Base-by-base conservation (phyloP, 2,329 filamentous ascomycete species). In the Samsoniella hepiali region DNA sequence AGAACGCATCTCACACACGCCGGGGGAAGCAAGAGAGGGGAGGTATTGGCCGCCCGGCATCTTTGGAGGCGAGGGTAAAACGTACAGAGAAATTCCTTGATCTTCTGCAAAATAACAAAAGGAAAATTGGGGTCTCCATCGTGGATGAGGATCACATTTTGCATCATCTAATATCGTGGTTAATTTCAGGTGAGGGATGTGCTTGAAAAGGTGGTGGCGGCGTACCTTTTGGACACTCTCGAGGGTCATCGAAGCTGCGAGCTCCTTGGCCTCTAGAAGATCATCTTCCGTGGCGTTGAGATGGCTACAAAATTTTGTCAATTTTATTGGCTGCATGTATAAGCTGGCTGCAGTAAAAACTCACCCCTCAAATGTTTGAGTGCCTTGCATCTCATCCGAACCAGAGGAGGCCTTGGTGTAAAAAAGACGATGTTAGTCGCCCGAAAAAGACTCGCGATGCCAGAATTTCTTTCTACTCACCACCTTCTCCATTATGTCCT, bases 61-160 rank as follows among this genome's bases (percentile, higher is more conserved):
- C 22, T 22, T 22, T 22, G 22, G 22, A 22, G 22, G 22, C 22
- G 32, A 44, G 22, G 42, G 9, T 9, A 49, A 36, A 13, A 47
- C 69, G 42, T 54, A 70, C 70, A 65, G 32, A 79, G 68, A 64
- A 80, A 80, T 9, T 70, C 69, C 47, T 72, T 71, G 54, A 79
- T 76, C 58, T 72, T 74, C 56, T 77, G 69, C 32, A 80, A 70
- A 51, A 77, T 75, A 34, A 66, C 64, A 58, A 73, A 70, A 3
- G 78, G 76, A 63, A 81, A 81, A 70, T 81, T 81, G 53, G 77
- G 78, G 64, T 81, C 79, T 45, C 74, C 72, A 63, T 77, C 72
- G 66, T 80, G 78, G 53, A 78, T 73, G 53, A 71, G 68, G 27
- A 78, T 66, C n/a, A 79, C 76, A 27, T 76, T 74, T 29, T 67